A percentile compares a stretch with the other conserved stretches of the same genome.
These are phyloP conservation scores for Arbutus unedo DNA, from an alignment of 148 eudicot species.

Conservation along the genomic window DNA sequence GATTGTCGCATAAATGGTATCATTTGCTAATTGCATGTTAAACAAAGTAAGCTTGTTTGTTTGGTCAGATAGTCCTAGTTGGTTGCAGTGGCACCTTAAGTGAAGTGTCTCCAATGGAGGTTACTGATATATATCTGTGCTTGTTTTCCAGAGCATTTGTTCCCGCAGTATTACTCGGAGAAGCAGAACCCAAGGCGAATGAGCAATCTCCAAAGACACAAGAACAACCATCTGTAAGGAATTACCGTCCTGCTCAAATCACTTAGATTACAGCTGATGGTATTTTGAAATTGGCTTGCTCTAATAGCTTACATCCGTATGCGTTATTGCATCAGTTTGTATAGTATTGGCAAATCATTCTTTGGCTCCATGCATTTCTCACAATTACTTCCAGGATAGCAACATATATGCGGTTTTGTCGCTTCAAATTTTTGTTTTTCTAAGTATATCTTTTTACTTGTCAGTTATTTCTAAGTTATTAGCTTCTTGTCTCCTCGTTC, in stretches of 20 bases:
- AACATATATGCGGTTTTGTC: neutral
- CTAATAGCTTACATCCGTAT: neutral
- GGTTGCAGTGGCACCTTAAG: neutral
- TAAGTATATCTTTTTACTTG: neutral
- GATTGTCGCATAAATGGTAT: neutral
- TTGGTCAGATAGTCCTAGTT: conserved; percentile 11
- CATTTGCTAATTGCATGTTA: neutral
- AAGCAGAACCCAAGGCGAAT: conserved; percentile 67
- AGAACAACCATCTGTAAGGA: conserved; percentile 67
- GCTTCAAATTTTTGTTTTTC: neutral
- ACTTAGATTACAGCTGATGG: neutral
- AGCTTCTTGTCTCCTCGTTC: neutral
- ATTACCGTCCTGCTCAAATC: neutral
- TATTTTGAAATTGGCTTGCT: neutral
- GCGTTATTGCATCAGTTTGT: neutral
- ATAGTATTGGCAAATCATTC: neutral
- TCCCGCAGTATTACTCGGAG: conserved; percentile 96
- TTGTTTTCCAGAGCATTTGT: conserved; percentile 79
- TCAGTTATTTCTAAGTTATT: neutral
- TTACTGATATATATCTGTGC: neutral
- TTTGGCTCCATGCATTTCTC: conserved; percentile 1
- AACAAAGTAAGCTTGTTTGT: neutral
- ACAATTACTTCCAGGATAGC: neutral
- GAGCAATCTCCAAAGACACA: conserved; percentile 72
- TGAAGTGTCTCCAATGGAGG: conserved; percentile 12